These are phyloP conservation scores for Lepidium sativum DNA, from an alignment of 345 rosid genomes.

Conservation along the genomic window DNA sequence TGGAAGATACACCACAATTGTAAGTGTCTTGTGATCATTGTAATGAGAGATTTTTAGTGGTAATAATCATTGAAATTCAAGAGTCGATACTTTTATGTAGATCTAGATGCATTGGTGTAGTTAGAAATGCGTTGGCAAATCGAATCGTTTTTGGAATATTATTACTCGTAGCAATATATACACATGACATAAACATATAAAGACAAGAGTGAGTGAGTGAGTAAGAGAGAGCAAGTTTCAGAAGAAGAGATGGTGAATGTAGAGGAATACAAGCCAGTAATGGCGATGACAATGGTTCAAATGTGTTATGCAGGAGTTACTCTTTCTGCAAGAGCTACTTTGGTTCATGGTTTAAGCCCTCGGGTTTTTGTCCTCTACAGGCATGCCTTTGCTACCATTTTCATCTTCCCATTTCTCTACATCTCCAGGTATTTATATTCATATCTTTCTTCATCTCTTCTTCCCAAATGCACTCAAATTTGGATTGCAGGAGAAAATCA, in stretches of 20 bases:
- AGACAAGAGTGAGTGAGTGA: background rate
- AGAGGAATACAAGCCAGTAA: constrained; percentile 29
- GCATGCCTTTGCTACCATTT: constrained; percentile 37
- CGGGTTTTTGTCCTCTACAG: constrained; percentile 33
- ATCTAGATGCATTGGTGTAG: too few relatives aligned
- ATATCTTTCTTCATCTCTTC: background rate
- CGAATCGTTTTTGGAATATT: too few relatives aligned
- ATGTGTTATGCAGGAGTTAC: constrained; percentile 29
- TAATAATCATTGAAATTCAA: too few relatives aligned
- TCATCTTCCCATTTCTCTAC: constrained; percentile 29
- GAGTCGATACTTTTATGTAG: too few relatives aligned
- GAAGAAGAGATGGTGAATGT: constrained; percentile 15
- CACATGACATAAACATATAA: background rate
- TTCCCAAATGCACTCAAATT: background rate
- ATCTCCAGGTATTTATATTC: constrained; percentile 19
- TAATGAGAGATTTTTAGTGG: too few relatives aligned
- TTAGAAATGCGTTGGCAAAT: too few relatives aligned
- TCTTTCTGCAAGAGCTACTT: constrained; percentile 26
- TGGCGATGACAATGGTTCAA: constrained; percentile 31
- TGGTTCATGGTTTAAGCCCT: constrained; percentile 34
- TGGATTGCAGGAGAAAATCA: constrained; percentile 19
- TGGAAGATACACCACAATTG: too few relatives aligned
- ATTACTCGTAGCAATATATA: background rate
- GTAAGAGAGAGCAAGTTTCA: background rate
- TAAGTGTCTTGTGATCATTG: too few relatives aligned